Base-by-base conservation (phyloP, 441 rosid genomes). In the Daphne laureola region DNA sequence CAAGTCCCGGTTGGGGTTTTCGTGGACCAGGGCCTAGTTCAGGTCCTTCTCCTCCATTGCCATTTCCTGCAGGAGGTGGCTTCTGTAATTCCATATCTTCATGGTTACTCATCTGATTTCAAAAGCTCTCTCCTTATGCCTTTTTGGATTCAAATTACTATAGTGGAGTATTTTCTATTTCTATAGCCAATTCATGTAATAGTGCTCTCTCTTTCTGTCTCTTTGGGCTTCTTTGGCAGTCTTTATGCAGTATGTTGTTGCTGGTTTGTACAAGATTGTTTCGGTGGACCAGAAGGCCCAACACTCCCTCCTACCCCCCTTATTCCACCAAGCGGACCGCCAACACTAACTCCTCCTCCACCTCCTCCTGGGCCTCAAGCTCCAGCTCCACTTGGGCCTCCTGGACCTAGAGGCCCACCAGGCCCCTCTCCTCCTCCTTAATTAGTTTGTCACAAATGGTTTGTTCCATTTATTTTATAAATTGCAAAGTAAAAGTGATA, bases 201-300 rank as follows among this genome's bases (percentile, higher is more conserved):
- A 25, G 2, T 60, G 23, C 9, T 31, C 27, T 49, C 3, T 5
- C 3, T 49, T 17, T 17, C 35, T 47, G 3, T 17, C 46, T 38
- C 1, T n/a, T n/a, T n/a, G n/a, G n/a, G n/a, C 35, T 11, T 5
- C 1, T 18, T 21, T 52, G 49, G 60, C 64, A 70, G 74, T 49
- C 54, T 70, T 6, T 43, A 45, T 51, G 49, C 25, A 17, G 15
- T 61, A 12, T 66, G 74, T 58, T 66, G 78, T 50, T 73, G 78
- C 65, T 63, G 73, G 72, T 23, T 73, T 41, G 7, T 69, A 42
- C 54, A 54, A 21, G 78, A 69, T 55, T 62, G 78, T 50, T 69
- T 66, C 31, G 68, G 64, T 12, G 58, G 40, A 27, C 67, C 68
- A 21, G 35, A 54, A 0, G 59, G 36, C 2, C 59, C 61, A 36